Evolutionary conservation across 192 early-diverging fungal genomes (phyloP).

Genomic region (Geranomyces variabilis): DNA sequence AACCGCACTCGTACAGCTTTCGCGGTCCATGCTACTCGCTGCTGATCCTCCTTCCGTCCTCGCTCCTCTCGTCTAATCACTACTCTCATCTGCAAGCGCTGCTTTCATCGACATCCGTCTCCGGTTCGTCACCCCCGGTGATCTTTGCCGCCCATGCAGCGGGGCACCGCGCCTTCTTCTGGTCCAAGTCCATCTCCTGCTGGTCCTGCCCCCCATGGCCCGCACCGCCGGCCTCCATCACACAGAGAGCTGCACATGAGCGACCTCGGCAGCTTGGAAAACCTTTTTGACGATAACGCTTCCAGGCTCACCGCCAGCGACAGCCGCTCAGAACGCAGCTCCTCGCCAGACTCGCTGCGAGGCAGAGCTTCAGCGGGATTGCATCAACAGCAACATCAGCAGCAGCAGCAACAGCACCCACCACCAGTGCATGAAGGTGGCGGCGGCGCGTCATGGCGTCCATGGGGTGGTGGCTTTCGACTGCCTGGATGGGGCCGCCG

Average conservation of each 20-base stretch:
- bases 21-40: too few species aligned
- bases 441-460: constrained; percentile 8
- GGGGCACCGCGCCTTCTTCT: too few species aligned
- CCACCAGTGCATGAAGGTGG: background rate
- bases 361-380: background rate
- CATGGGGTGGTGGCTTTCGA: constrained; percentile 11
- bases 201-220: too few species aligned
- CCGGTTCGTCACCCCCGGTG: background rate
- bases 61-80: constrained; percentile 96
- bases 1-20: too few species aligned
- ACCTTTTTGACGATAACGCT: constrained; percentile 2
- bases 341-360: background rate
- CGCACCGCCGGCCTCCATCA: too few species aligned
- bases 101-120: background rate
- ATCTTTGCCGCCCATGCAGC: too few species aligned
- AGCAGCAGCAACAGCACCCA: background rate
- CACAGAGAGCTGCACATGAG: constrained; percentile 26
- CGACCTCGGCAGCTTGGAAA: constrained; percentile 25
- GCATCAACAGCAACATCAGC: too few species aligned
- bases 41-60: constrained; percentile 82
- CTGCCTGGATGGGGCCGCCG: constrained; percentile 26
- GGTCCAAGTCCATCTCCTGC: too few species aligned
- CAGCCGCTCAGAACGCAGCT: background rate
- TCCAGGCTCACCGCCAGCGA: background rate
- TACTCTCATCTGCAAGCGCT: constrained; percentile 90